Conservation (phyloP, 1,284 basidiomycete genomes). For the Leccinum griseonigrum region DNA sequence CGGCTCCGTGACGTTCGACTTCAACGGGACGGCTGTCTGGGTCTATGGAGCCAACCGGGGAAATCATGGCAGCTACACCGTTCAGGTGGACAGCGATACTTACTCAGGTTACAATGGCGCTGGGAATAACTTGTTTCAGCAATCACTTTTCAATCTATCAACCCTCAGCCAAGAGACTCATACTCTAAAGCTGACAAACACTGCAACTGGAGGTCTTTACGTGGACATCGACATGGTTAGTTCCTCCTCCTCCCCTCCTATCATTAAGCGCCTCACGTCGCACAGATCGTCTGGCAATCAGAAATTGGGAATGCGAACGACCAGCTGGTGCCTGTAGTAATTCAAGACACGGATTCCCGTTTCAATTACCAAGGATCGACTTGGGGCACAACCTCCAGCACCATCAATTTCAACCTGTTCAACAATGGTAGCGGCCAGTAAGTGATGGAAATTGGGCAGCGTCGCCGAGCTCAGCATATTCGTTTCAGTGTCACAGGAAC, state of each 20-base stretch:
- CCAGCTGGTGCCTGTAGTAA: slow-evolving; percentile 15
- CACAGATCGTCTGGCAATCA: slow-evolving; percentile 31
- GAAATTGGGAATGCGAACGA: slow-evolving; percentile 24
- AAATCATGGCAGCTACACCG: slow-evolving; percentile 34
- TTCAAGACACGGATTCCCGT: slow-evolving; percentile 30
- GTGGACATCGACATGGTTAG: slow-evolving; percentile 36
- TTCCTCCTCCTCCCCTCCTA: background rate
- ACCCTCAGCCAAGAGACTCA: slow-evolving; percentile 30
- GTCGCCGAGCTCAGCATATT: background rate
- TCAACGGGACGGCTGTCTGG: slow-evolving; percentile 38
- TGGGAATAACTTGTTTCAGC: slow-evolving; percentile 22
- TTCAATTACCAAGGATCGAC: slow-evolving; percentile 28
- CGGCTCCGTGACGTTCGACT: slow-evolving; percentile 30
- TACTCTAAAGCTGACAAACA: slow-evolving; percentile 31
- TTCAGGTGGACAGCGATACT: slow-evolving; percentile 30
- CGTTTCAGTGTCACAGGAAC: slow-evolving; percentile 26
- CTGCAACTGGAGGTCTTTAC: slow-evolving; percentile 16
- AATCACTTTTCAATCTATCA: slow-evolving; percentile 29
- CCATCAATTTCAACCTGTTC: slow-evolving; percentile 24
- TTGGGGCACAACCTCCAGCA: slow-evolving; percentile 22
- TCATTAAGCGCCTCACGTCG: background rate
- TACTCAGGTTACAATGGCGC: slow-evolving; percentile 11
- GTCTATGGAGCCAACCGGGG: slow-evolving; percentile 33
- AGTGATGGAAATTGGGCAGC: slow-evolving; percentile 10
- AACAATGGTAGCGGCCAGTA: slow-evolving; percentile 35